Conservation (phyloP, 257 asterid genomes). For the Fraxinus cuspidata region DNA sequence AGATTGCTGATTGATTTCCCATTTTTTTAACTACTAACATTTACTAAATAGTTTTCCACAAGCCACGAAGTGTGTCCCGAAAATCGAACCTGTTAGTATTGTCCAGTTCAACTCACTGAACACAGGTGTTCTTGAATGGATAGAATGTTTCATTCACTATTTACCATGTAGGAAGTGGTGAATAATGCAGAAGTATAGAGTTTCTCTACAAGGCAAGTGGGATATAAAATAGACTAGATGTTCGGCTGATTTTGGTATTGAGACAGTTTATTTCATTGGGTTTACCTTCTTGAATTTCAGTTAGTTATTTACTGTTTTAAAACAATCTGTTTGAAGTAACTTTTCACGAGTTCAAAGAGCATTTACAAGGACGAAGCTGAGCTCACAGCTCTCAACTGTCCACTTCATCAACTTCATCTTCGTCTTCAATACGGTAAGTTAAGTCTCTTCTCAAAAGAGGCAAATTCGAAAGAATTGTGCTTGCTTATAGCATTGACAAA, state of each 20-base stretch:
- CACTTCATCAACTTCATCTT: background rate
- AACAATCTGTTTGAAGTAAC: too few relatives aligned
- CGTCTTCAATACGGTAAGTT: background rate
- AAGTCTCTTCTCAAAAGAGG: too few relatives aligned
- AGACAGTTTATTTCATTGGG: background rate
- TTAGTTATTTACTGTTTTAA: too few relatives aligned
- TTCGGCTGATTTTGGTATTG: constrained; percentile 17
- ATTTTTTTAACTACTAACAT: background rate
- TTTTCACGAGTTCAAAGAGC: too few relatives aligned
- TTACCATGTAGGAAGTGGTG: constrained; percentile 17
- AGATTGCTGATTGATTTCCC: constrained; percentile 28
- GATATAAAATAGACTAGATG: background rate
- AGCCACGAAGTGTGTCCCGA: background rate
- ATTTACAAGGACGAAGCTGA: background rate
- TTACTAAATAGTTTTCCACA: background rate
- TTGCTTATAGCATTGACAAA: background rate
- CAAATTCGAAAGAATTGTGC: background rate
- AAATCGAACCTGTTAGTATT: background rate
- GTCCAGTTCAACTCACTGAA: background rate
- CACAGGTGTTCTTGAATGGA: background rate
- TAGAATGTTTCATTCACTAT: background rate
- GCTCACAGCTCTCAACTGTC: background rate
- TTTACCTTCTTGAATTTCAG: too few relatives aligned
- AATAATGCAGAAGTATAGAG: constrained; percentile 9
- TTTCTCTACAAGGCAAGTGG: constrained; percentile 14